A percentile compares a stretch with the other conserved stretches of the same genome.
phyloP scores from a whole-genome alignment of 768 basidiomycete species.

The Tulasnella sp. region DNA sequence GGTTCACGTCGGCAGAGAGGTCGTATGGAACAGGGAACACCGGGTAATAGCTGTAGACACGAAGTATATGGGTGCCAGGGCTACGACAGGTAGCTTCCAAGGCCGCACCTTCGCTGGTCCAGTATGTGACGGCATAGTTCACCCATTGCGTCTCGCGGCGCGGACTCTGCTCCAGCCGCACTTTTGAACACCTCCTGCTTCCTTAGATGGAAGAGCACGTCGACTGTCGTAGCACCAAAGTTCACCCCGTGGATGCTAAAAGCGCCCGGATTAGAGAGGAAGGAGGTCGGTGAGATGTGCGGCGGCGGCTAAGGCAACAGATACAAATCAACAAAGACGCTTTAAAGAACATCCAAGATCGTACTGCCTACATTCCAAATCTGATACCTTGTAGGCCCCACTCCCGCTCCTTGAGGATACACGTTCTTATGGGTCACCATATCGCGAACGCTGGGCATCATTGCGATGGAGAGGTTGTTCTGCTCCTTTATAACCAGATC shows the following conservation, averaged over 20 bases:
- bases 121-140: conserved; percentile 69
- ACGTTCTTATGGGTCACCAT: conserved; percentile 66
- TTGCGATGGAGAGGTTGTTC: conserved; percentile 58
- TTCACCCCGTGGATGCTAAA: conserved; percentile 78
- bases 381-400: conserved; percentile 7
- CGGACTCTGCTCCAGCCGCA: conserved; percentile 41
- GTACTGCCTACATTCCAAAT: conserved; percentile 4
- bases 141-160: conserved; percentile 57
- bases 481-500: conserved; percentile 30
- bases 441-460: conserved; percentile 78
- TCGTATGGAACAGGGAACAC: conserved; percentile 79
- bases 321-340: not conserved
- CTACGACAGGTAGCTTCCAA: too few relatives aligned
- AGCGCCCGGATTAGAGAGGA: conserved; percentile 76
- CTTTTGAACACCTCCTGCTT: conserved; percentile 69
- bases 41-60: conserved; percentile 37
- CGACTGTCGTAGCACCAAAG: conserved; percentile 74
- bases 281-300: conserved; percentile 7
- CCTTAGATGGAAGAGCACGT: conserved; percentile 78
- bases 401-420: conserved; percentile 58
- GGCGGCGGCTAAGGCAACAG: not conserved
- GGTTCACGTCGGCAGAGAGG: conserved; percentile 67
- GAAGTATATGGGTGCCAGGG: not conserved
- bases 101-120: conserved; percentile 67
- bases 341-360: too few relatives aligned